Conservation (phyloP, 331 rosid species). For the Quercus lobata region DNA sequence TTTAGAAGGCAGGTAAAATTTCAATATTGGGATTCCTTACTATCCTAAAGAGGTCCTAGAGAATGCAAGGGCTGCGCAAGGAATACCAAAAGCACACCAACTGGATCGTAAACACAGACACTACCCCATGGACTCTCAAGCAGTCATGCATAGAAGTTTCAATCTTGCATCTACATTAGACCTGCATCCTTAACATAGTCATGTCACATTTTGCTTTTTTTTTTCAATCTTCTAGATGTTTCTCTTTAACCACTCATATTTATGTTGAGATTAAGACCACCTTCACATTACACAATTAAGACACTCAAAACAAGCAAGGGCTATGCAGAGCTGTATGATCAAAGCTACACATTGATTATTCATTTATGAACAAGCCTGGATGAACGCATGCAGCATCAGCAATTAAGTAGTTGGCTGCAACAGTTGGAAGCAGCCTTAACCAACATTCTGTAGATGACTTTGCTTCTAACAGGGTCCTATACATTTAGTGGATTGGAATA, state of each 20-base stretch:
- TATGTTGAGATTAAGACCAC: neutral
- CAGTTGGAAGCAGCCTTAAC: too few relatives aligned
- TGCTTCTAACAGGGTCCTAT: too few relatives aligned
- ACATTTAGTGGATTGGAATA: too few relatives aligned
- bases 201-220: neutral
- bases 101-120: neutral
- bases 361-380: too few relatives aligned
- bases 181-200: neutral
- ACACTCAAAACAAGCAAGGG: neutral
- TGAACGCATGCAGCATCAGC: too few relatives aligned
- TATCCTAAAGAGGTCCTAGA: neutral
- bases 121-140: neutral
- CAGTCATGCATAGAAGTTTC: neutral
- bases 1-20: neutral
- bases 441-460: too few relatives aligned
- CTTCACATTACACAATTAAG: neutral
- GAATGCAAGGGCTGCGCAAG: neutral
- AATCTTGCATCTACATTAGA: neutral
- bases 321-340: too few relatives aligned
- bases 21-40: neutral
- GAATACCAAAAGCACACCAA: neutral
- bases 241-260: neutral
- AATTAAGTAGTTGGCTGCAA: too few relatives aligned
- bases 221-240: neutral
- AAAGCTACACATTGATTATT: too few relatives aligned